phyloP scores from a whole-genome alignment of 768 basidiomycete species.

The Lactarius pseudohatsudake region DNA sequence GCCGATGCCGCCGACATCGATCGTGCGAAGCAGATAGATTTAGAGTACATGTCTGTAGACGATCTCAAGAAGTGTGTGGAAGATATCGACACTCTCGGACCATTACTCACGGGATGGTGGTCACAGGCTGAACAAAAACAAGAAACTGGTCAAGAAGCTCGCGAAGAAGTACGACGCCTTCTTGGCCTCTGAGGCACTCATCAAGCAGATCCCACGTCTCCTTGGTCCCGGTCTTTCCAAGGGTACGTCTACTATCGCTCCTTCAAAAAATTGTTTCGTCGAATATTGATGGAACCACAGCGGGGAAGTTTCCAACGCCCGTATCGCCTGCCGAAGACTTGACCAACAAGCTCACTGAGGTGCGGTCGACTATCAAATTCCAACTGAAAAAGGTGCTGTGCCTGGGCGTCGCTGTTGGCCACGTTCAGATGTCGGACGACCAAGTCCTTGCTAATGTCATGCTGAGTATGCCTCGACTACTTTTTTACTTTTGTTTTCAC shows the following conservation, averaged over 20 bases:
- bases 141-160: conserved; percentile 99
- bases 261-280: neutral
- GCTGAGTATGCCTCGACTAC: conserved; percentile 61
- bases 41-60: conserved; percentile 99
- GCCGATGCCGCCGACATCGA: conserved; percentile 99
- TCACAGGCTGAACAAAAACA: conserved; percentile 96
- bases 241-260: conserved; percentile 48
- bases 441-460: conserved; percentile 97
- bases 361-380: conserved; percentile 99
- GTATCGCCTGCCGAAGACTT: conserved; percentile 92
- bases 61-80: conserved; percentile 91
- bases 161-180: conserved; percentile 99
- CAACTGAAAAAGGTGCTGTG: conserved; percentile 99
- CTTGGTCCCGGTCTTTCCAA: conserved; percentile 99
- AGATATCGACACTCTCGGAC: neutral
- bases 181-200: conserved; percentile 93
- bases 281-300: conserved; percentile 40
- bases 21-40: conserved; percentile 95
- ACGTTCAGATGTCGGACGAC: conserved; percentile 96
- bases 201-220: conserved; percentile 99
- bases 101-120: conserved; percentile 1
- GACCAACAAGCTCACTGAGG: conserved; percentile 85
- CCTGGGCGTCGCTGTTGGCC: conserved; percentile 97
- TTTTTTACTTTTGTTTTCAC: neutral
- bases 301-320: conserved; percentile 99